Evolutionary conservation across 225 moss, liverwort and hornwort species (phyloP), one percentile per base, ranked within the genome.

Genomic region (Rhytidiadelphus loreus): DNA sequence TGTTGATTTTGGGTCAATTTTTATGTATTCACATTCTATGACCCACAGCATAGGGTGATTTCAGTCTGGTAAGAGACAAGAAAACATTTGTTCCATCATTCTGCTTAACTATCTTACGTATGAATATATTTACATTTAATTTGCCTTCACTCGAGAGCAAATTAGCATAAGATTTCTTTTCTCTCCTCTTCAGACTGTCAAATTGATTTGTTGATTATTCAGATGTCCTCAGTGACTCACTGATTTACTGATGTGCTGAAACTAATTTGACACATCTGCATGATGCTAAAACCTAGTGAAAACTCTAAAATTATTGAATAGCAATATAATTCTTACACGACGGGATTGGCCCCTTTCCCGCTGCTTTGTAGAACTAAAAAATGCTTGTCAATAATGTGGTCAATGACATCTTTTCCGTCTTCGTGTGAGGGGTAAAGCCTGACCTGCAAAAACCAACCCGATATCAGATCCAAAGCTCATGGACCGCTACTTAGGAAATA

Each of bases 321-420:
- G 33, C 50, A 50, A 50, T 55, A 64, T 18, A 15, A 8, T 16
- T 64, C 41, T 66, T 80, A 68, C 33, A 58, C 44, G 17, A 81
- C 4, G 19, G 72, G 48, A 50, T 72, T 43, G 41, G n/a, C 18
- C 53, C 71, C 39, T 81, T 70, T 48, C 70, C 63, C 20, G 41
- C 23, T 41, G 55, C 69, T 65, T 70, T 83, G 20, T 41, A 18
- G 18, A 50, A 41, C 81, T 81, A 84, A 77, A 90, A 90, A 90
- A 64, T 85, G 90, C 71, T 64, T 89, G 65, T 90, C 89, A 70
- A 92, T 65, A 5, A 89, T 50, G 81, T 92, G 89, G 35, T 71
- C 26, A 85, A 91, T 87, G 77, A 87, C 87, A 71, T 85, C 84
- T 77, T 56, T 19, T 78, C 90, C 90, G 84, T 81, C 76, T 8